phyloP scores from a whole-genome alignment of 2,329 filamentous ascomycete species.

The Thyridium curvatum region DNA sequence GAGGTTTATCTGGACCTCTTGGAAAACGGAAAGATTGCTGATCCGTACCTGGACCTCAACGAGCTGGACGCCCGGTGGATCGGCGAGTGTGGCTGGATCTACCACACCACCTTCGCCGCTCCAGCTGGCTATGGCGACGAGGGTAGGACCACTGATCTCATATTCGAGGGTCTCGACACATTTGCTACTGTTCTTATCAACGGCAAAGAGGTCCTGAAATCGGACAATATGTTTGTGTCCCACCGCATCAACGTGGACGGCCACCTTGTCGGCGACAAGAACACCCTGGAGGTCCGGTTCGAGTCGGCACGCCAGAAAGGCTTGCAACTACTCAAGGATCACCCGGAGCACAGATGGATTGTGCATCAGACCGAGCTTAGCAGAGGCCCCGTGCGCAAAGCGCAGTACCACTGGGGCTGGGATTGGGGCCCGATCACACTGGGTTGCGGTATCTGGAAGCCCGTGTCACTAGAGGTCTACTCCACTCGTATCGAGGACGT shows the following conservation, averaged over 20 bases:
- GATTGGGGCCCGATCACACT: slow-evolving; percentile 48
- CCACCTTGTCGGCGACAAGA: slow-evolving; percentile 16
- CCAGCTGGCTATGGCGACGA: slow-evolving; percentile 3
- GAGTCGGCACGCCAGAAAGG: slow-evolving; percentile 33
- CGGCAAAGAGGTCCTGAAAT: slow-evolving; percentile 41
- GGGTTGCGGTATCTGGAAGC: slow-evolving; percentile 60
- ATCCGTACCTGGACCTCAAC: slow-evolving; percentile 57
- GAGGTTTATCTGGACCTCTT: slow-evolving; percentile 31
- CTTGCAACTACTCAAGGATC: slow-evolving; percentile 1
- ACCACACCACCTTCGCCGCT: slow-evolving; percentile 32
- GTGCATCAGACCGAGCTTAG: slow-evolving; percentile 8
- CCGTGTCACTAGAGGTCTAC: slow-evolving; percentile 60
- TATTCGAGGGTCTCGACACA: slow-evolving; percentile 60
- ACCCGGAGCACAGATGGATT: slow-evolving; percentile 6
- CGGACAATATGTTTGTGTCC: slow-evolving; percentile 58
- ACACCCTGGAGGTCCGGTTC: slow-evolving; percentile 50
- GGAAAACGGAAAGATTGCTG: slow-evolving; percentile 32
- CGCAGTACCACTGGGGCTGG: slow-evolving; percentile 54
- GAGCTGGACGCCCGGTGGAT: slow-evolving; percentile 56
- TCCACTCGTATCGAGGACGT: slow-evolving; percentile 38
- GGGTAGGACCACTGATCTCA: slow-evolving; percentile 33
- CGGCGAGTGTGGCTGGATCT: slow-evolving; percentile 55
- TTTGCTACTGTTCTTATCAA: slow-evolving; percentile 54
- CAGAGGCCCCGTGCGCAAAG: slow-evolving; percentile 16
- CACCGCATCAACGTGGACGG: slow-evolving; percentile 45